Evolutionary conservation across 1,284 basidiomycete species (phyloP).

Genomic region (Pseudozyma flocculosa): DNA sequence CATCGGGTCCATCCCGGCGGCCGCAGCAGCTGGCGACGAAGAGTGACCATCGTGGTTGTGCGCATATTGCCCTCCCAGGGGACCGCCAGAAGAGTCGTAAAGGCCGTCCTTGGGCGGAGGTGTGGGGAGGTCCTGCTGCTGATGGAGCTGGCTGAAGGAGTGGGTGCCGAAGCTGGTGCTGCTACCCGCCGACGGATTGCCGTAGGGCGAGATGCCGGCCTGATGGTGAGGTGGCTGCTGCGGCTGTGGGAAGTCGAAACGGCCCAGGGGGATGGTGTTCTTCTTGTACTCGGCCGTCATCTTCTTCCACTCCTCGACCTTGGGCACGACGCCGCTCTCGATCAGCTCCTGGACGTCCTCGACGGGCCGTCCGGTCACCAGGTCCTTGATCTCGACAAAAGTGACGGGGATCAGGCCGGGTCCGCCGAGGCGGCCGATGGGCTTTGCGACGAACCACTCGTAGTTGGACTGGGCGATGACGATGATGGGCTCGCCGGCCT

Average conservation of each 20-base stretch:
- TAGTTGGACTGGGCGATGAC: constrained; percentile 55
- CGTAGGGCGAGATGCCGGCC: constrained; percentile 25
- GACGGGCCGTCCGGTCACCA: constrained; percentile 67
- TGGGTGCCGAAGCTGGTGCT: constrained; percentile 9
- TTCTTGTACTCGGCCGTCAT: constrained; percentile 93
- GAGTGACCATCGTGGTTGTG: constrained; percentile 2
- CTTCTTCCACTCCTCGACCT: constrained; percentile 97
- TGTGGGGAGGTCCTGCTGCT: constrained; percentile 19
- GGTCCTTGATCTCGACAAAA: constrained; percentile 94
- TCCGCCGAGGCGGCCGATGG: constrained; percentile 87
- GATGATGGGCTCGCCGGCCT: constrained; percentile 88
- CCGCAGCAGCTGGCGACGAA: not conserved
- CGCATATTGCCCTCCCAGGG: constrained; percentile 10
- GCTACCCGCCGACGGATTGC: constrained; percentile 16
- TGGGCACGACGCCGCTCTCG: constrained; percentile 80
- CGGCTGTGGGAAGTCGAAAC: constrained; percentile 34
- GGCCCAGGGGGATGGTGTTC: constrained; percentile 88
- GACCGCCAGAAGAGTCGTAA: constrained; percentile 15
- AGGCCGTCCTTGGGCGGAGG: constrained; percentile 36
- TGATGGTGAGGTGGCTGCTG: constrained; percentile 5
- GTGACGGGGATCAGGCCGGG: constrained; percentile 95
- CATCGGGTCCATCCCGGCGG: constrained; percentile 12
- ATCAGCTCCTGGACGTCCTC: constrained; percentile 76
- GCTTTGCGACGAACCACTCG: constrained; percentile 71
- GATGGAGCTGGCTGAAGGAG: constrained; percentile 8